These are phyloP conservation scores for Apiotrichum brassicae DNA, from an alignment of 1,284 basidiomycete species.

Conservation along the genomic window DNA sequence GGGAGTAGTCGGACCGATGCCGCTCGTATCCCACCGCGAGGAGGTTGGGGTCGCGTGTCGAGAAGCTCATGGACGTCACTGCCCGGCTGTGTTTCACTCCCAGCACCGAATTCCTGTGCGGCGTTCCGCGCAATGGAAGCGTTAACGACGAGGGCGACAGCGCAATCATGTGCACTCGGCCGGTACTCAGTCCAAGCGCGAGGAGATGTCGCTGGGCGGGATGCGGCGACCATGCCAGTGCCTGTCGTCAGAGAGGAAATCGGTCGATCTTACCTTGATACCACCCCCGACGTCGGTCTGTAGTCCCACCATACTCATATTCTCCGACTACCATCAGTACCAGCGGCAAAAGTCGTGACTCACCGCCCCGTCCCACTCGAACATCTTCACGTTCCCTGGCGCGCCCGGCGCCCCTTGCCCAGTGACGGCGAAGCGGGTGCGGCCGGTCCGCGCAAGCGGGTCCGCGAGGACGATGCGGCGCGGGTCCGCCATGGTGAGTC, in stretches of 20 bases:
- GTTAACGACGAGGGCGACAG: conserved; percentile 34
- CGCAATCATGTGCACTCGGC: conserved; percentile 30
- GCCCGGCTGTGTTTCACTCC: conserved; percentile 37
- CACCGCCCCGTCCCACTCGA: conserved; percentile 36
- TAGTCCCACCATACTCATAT: conserved; percentile 37
- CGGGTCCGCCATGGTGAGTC: conserved; percentile 17
- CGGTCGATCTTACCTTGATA: conserved; percentile 9
- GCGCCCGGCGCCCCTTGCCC: conserved; percentile 32
- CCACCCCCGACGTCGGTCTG: conserved; percentile 40
- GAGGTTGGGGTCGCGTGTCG: conserved; percentile 34
- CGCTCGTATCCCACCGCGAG: conserved; percentile 41
- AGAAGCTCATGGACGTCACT: conserved; percentile 40
- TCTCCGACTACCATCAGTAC: too few species aligned
- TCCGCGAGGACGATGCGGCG: conserved; percentile 37
- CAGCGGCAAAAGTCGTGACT: conserved; percentile 7
- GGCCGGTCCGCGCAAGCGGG: conserved; percentile 18
- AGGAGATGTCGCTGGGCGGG: conserved; percentile 33
- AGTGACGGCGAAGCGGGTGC: conserved; percentile 36
- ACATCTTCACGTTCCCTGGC: conserved; percentile 41
- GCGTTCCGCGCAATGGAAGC: conserved; percentile 13
- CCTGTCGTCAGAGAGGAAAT: conserved; percentile 14
- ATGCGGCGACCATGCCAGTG: conserved; percentile 39
- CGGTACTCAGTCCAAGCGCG: conserved; percentile 33
- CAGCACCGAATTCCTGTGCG: conserved; percentile 24
- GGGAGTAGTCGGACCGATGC: conserved; percentile 41